Evolutionary conservation across 139 green algal species (phyloP).

Genomic region (Chlorella sp.): DNA sequence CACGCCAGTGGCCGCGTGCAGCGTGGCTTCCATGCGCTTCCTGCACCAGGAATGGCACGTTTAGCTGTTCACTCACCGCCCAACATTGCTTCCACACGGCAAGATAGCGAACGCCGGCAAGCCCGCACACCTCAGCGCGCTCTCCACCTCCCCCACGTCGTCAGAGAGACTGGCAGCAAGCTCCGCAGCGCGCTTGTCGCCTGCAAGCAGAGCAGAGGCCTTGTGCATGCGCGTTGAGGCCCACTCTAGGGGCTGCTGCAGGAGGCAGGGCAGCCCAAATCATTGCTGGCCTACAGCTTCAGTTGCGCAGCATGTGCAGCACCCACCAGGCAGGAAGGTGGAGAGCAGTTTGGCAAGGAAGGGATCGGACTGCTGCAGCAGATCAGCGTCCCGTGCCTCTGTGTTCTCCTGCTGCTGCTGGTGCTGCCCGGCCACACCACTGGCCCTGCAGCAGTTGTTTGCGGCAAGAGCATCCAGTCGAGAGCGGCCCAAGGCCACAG

Average conservation of each 20-base stretch:
- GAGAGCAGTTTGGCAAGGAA: slow-evolving; percentile 39
- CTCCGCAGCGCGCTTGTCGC: too few species aligned
- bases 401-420: slow-evolving; percentile 25
- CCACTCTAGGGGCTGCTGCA: too few species aligned
- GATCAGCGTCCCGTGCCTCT: slow-evolving; percentile 23
- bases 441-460: slow-evolving; percentile 13
- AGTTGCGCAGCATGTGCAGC: too few species aligned
- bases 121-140: not conserved
- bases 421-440: not conserved
- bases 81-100: too few species aligned
- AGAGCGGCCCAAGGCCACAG: too few species aligned
- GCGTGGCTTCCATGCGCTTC: slow-evolving; percentile 33
- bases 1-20: slow-evolving; percentile 17
- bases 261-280: too few species aligned
- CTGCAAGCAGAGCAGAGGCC: too few species aligned
- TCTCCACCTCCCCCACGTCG: slow-evolving; percentile 18
- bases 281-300: too few species aligned
- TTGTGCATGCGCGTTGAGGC: too few species aligned
- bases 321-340: slow-evolving; percentile 10
- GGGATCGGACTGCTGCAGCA: slow-evolving; percentile 36
- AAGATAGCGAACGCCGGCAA: too few species aligned
- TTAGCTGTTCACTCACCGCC: too few species aligned
- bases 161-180: too few species aligned
- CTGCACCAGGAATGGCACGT: not conserved
- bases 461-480: not conserved